phyloP scores from a whole-genome alignment of 2,329 filamentous ascomycete genomes.

The Sclerotinia spermophila region DNA sequence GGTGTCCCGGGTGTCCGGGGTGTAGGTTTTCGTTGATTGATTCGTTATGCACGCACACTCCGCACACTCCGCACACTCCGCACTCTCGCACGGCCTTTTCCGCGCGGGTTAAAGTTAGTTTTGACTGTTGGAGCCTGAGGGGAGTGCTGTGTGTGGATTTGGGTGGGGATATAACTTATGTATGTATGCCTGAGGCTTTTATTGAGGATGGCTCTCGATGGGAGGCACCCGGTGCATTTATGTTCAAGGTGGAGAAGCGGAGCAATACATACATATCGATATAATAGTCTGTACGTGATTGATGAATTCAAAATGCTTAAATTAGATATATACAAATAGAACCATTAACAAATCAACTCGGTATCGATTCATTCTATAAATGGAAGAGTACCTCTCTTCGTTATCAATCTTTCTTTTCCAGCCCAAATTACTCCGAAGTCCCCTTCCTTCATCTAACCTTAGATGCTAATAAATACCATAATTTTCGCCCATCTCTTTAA shows the following conservation, averaged over 20 bases:
- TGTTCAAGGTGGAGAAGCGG: too few species aligned
- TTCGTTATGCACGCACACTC: too few species aligned
- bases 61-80: too few species aligned
- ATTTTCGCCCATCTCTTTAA: background rate
- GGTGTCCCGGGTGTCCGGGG: background rate
- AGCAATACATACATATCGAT: too few species aligned
- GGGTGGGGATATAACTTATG: too few species aligned
- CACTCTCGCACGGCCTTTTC: background rate
- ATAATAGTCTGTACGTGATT: background rate
- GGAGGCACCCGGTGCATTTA: too few species aligned
- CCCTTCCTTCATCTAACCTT: background rate
- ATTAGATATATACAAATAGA: background rate
- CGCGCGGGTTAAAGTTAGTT: background rate
- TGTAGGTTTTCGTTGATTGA: too few species aligned
- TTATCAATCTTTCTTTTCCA: background rate
- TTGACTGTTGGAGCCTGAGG: too few species aligned
- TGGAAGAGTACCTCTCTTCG: background rate
- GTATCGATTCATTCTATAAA: background rate
- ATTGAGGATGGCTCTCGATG: too few species aligned
- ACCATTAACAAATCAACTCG: background rate
- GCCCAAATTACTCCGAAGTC: background rate
- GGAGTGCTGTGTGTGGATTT: too few species aligned
- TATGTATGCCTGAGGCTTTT: background rate
- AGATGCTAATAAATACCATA: background rate
- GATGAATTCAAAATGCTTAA: background rate